A percentile compares a stretch with the other conserved stretches of the same genome.
Evolutionary conservation across 108 stramenopile genomes (phyloP).

Genomic region (Nannochloropsis gaditana): DNA sequence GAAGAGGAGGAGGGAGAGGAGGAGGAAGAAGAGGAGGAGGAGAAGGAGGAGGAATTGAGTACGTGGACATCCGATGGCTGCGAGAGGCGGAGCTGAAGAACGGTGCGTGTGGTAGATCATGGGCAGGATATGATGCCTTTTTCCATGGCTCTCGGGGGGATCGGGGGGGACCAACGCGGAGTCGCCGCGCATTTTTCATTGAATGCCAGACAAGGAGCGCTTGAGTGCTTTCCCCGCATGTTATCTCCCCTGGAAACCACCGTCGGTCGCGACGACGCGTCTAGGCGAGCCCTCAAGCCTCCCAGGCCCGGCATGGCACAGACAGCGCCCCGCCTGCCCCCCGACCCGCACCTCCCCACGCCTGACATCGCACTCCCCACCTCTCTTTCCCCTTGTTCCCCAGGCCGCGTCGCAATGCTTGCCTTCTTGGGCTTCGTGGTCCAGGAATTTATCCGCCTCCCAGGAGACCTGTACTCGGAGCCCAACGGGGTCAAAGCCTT

Average conservation of each 20-base stretch:
- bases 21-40: too few relatives aligned
- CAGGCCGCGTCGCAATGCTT: constrained; percentile 52
- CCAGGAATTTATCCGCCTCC: constrained; percentile 44
- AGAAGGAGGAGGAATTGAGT: too few relatives aligned
- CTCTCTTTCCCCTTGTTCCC: background rate
- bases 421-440: constrained; percentile 52
- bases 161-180: background rate
- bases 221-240: too few relatives aligned
- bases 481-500: constrained; percentile 52
- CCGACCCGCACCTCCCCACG: background rate
- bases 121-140: background rate
- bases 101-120: background rate
- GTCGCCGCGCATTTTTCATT: too few relatives aligned
- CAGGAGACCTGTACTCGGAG: constrained; percentile 44
- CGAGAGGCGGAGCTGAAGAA: constrained; percentile 55
- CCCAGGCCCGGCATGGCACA: too few relatives aligned
- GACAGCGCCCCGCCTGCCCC: too few relatives aligned
- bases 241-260: too few relatives aligned
- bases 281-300: too few relatives aligned
- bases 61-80: constrained; percentile 40
- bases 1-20: too few relatives aligned
- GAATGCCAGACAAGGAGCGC: too few relatives aligned
- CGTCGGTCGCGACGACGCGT: too few relatives aligned
- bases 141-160: background rate
- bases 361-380: background rate